A percentile compares a stretch with the other conserved stretches of the same genome.
phyloP scores from a whole-genome alignment of 1,284 basidiomycete species.

The Cutaneotrichosporon sp. region DNA sequence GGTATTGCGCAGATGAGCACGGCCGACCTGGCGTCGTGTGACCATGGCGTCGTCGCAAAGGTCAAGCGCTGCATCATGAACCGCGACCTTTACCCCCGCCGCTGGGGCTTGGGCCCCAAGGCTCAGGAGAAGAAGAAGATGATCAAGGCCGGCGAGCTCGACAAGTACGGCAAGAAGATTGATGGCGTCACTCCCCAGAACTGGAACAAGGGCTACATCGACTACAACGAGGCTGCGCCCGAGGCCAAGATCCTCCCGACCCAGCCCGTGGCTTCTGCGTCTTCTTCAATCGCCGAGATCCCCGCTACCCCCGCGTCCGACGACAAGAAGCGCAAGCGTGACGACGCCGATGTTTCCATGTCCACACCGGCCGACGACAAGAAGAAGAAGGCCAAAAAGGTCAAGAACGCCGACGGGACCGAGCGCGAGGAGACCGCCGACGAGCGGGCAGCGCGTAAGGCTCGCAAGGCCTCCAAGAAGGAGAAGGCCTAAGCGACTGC shows the following conservation, averaged over 20 bases:
- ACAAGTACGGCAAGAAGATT: conserved; percentile 91
- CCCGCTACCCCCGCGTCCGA: conserved; percentile 46
- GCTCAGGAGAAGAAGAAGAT: conserved; percentile 98
- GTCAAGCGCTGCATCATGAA: conserved; percentile 99
- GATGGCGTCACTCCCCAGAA: conserved; percentile 85
- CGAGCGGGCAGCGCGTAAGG: conserved; percentile 49
- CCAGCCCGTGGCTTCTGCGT: conserved; percentile 40
- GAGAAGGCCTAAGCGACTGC: conserved; percentile 18
- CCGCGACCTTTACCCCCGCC: conserved; percentile 93
- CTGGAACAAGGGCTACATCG: conserved; percentile 91
- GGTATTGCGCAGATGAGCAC: conserved; percentile 99
- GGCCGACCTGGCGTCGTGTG: conserved; percentile 95
- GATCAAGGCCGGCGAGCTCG: conserved; percentile 92
- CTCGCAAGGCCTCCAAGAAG: conserved; percentile 52
- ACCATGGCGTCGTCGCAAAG: conserved; percentile 98
- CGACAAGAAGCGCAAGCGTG: conserved; percentile 58
- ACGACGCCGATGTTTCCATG: conserved; percentile 51
- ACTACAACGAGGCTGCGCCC: conserved; percentile 63
- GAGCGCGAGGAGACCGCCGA: conserved; percentile 55
- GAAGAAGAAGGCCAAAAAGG: conserved; percentile 62
- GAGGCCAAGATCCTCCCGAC: conserved; percentile 33
- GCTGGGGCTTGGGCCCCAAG: conserved; percentile 96
- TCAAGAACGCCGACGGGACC: conserved; percentile 53
- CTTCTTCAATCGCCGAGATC: conserved; percentile 24
- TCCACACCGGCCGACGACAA: conserved; percentile 55